Evolutionary conservation across 352 stramenopile genomes (phyloP).

Genomic region (Pythium vanterpoolii): DNA sequence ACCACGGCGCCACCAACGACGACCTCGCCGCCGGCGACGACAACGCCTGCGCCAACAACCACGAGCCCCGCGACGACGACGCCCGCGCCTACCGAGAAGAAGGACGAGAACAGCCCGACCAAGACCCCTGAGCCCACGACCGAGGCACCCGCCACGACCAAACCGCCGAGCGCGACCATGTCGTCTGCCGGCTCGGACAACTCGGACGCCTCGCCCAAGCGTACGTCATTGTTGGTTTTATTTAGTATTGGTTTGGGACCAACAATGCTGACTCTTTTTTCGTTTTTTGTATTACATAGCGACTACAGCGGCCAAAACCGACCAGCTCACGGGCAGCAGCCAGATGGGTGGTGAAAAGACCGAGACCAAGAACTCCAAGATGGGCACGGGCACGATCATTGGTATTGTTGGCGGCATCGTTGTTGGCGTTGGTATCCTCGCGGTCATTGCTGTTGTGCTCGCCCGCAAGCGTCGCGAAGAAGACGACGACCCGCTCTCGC

Average conservation of each 20-base stretch:
- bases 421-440: conserved; percentile 50
- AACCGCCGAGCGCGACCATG: background rate
- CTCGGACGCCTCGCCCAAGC: conserved; percentile 6
- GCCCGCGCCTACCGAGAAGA: background rate
- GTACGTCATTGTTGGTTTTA: conserved; percentile 1
- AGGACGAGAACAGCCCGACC: no score
- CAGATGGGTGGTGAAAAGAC: background rate
- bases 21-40: background rate
- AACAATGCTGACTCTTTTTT: background rate
- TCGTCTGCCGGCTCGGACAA: conserved; percentile 1
- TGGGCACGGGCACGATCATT: conserved; percentile 69
- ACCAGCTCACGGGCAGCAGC: conserved; percentile 14
- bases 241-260: no score
- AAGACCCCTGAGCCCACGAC: background rate
- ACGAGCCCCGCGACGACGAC: conserved; percentile 1
- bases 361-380: conserved; percentile 32
- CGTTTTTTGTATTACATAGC: background rate
- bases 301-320: background rate
- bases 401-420: conserved; percentile 71
- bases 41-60: conserved; percentile 1
- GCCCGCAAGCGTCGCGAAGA: conserved; percentile 51
- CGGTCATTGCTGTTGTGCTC: conserved; percentile 50
- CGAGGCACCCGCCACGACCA: background rate
- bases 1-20: background rate
- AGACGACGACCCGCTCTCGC: conserved; percentile 75